A percentile compares a stretch with the other conserved stretches of the same genome.
Conservation (phyloP, 805 yeast genomes). For the Diddensiella santjacobensis region DNA sequence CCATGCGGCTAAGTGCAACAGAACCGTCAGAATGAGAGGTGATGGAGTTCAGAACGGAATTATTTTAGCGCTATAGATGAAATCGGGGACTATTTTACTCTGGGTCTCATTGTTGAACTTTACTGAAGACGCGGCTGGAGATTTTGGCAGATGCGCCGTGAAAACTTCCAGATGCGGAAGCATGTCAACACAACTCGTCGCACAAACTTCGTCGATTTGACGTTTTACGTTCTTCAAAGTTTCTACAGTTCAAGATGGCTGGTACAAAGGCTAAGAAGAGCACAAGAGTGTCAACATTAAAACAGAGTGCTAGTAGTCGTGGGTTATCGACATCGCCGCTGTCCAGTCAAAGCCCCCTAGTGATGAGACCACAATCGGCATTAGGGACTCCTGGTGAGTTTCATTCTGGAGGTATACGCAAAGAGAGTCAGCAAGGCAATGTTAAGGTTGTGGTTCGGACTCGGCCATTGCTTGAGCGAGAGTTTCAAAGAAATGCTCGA, state of each 20-base stretch:
- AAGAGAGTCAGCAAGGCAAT: conserved; percentile 25
- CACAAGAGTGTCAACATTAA: not conserved
- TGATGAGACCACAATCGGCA: conserved; percentile 6
- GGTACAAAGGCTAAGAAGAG: not conserved
- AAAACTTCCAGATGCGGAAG: not conserved
- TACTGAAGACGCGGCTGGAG: too few relatives aligned
- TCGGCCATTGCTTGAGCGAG: conserved; percentile 35
- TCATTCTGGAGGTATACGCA: not conserved
- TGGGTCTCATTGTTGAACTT: too few relatives aligned
- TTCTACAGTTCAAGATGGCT: too few relatives aligned
- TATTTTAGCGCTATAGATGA: too few relatives aligned
- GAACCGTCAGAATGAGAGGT: too few relatives aligned
- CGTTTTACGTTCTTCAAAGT: too few relatives aligned
- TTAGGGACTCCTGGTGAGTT: conserved; percentile 9
- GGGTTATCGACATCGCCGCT: not conserved
- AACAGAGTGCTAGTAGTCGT: not conserved
- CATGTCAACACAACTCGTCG: not conserved
- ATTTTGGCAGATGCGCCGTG: too few relatives aligned
- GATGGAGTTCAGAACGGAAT: too few relatives aligned
- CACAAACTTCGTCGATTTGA: not conserved
- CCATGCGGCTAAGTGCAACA: too few relatives aligned
- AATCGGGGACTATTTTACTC: too few relatives aligned
- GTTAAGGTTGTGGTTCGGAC: conserved; percentile 40
- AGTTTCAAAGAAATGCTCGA: conserved; percentile 12
- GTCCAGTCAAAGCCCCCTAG: not conserved